Conservation (phyloP, 2,329 filamentous ascomycete species). For the Fusarium papillatum region DNA sequence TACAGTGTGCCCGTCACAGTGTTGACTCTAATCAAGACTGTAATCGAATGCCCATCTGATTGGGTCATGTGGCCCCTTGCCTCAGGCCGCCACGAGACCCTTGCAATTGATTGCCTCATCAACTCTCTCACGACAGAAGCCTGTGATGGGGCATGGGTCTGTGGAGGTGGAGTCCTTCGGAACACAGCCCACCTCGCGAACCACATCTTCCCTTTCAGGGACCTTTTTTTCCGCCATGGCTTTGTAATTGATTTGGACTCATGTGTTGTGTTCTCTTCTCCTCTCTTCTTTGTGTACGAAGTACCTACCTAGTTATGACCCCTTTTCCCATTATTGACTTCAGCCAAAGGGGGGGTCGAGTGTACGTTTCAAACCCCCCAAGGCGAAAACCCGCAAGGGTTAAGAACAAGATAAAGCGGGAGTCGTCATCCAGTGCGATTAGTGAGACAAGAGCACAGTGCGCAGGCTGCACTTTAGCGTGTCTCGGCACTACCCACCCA, state of each 20-base stretch:
- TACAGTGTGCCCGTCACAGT: conserved; percentile 34
- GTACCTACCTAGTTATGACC: background rate
- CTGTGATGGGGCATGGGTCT: conserved; percentile 25
- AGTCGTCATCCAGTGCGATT: conserved; percentile 4
- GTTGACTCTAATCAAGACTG: background rate
- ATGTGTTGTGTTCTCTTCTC: background rate
- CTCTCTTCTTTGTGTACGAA: background rate
- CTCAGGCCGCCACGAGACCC: conserved; percentile 37
- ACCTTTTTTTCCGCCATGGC: conserved; percentile 8
- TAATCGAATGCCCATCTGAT: conserved; percentile 23
- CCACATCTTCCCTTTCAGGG: background rate
- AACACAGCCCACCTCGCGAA: conserved; percentile 34
- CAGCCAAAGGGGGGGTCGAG: background rate
- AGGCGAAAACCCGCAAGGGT: background rate
- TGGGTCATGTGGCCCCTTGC: conserved; percentile 28
- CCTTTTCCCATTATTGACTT: background rate
- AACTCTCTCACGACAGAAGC: conserved; percentile 19
- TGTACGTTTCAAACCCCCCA: background rate
- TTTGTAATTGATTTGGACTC: conserved; percentile 4
- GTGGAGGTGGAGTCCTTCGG: conserved; percentile 33
- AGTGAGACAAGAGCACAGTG: conserved; percentile 25
- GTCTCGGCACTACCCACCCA: conserved; percentile 2
- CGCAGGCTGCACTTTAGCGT: background rate
- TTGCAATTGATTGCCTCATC: conserved; percentile 31
- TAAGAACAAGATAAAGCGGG: background rate